Evolutionary conservation across 257 asterid genomes (phyloP).

Genomic region (Haberlea rhodopensis): DNA sequence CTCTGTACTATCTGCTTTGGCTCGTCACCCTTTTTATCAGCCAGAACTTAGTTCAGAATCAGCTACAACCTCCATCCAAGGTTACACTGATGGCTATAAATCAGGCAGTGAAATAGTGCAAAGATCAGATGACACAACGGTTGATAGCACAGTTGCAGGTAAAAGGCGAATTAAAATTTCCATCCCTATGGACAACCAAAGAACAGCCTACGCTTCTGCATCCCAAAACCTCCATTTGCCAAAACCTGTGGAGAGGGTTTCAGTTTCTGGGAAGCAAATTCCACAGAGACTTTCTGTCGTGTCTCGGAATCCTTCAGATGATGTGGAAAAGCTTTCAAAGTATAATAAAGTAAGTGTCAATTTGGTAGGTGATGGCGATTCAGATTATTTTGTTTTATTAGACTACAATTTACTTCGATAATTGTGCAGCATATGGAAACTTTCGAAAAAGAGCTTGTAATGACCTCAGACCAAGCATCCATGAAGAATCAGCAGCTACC

Average conservation of each 20-base stretch:
- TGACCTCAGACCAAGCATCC: conserved; percentile 96
- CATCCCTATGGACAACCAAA: conserved; percentile 59
- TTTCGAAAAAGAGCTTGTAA: conserved; percentile 74
- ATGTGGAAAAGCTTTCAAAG: conserved; percentile 47
- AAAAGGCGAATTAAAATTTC: conserved; percentile 63
- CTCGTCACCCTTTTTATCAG: conserved; percentile 76
- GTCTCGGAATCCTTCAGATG: conserved; percentile 44
- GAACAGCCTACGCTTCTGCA: conserved; percentile 71
- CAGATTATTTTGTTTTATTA: not conserved
- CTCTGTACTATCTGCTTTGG: conserved; percentile 59
- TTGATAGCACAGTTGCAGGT: conserved; percentile 80
- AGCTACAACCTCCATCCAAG: conserved; percentile 84
- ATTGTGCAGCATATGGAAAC: conserved; percentile 64
- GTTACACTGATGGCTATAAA: conserved; percentile 60
- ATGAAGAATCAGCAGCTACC: conserved; percentile 86
- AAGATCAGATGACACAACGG: conserved; percentile 81
- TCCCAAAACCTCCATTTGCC: conserved; percentile 51
- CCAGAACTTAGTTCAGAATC: conserved; percentile 92
- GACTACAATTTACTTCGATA: not conserved
- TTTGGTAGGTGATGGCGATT: conserved; percentile 9
- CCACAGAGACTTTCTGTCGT: conserved; percentile 52
- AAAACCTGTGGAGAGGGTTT: conserved; percentile 46
- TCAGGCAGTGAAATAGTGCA: conserved; percentile 77
- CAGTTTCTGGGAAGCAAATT: conserved; percentile 78
- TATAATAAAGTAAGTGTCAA: conserved; percentile 53